Evolutionary conservation across 140 eudicot genomes (phyloP).

Genomic region (Senecio squalidus): DNA sequence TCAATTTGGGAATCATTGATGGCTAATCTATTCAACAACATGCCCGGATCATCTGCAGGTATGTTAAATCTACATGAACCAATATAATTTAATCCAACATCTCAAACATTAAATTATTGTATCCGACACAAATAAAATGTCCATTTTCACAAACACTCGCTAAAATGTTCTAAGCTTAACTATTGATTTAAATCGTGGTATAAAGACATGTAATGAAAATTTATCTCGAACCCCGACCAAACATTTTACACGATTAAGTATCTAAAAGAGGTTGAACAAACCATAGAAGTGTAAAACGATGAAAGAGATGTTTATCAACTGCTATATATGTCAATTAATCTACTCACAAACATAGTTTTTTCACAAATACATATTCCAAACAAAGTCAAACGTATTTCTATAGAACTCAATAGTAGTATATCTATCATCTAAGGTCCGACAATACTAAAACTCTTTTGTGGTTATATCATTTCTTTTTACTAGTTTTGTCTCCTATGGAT

Average conservation of each 20-base stretch:
- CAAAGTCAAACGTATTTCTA: conserved; percentile 17
- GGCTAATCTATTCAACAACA: too few relatives aligned
- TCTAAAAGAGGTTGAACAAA: conserved; percentile 20
- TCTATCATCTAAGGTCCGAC: conserved; percentile 28
- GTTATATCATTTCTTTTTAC: conserved; percentile 12
- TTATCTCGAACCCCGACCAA: not conserved
- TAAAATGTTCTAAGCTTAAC: too few relatives aligned
- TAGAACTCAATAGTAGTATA: conserved; percentile 10
- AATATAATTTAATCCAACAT: too few relatives aligned
- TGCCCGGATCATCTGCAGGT: too few relatives aligned
- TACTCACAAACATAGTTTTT: not conserved
- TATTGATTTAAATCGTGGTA: too few relatives aligned
- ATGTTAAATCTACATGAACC: too few relatives aligned
- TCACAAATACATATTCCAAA: conserved; percentile 15
- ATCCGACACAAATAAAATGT: too few relatives aligned
- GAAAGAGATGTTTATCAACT: conserved; percentile 6
- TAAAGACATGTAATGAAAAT: too few relatives aligned
- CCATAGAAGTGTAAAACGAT: not conserved
- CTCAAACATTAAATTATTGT: too few relatives aligned
- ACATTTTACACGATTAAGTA: not conserved
- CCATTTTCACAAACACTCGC: too few relatives aligned
- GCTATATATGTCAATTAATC: conserved; percentile 9
- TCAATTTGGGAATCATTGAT: too few relatives aligned
- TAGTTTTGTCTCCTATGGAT: conserved; percentile 12
- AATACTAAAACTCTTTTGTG: conserved; percentile 5